These are phyloP conservation scores for Kuraishia piskuri DNA, from an alignment of 805 yeast species.

Conservation along the genomic window DNA sequence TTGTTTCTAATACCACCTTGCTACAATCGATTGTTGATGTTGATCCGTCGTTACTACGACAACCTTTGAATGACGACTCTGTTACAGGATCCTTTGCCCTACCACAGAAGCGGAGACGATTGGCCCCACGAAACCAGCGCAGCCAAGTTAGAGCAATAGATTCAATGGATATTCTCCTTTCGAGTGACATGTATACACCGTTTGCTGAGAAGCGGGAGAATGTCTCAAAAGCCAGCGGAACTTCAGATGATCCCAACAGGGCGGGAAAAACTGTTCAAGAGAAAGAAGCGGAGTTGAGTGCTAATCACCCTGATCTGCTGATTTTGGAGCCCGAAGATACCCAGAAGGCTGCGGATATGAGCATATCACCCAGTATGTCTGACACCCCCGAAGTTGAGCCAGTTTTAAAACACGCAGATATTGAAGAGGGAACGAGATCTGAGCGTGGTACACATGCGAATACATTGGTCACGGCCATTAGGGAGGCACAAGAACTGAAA, in stretches of 20 bases:
- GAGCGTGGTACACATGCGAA: background rate
- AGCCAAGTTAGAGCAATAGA: slow-evolving; percentile 2
- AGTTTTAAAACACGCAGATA: background rate
- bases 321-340: background rate
- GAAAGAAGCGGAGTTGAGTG: background rate
- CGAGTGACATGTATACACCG: background rate
- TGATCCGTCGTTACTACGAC: background rate
- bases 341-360: background rate
- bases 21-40: slow-evolving; percentile 2
- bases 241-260: too few species aligned
- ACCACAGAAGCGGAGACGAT: background rate
- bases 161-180: slow-evolving; percentile 1
- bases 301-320: background rate
- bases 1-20: slow-evolving; percentile 1
- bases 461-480: background rate
- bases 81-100: background rate
- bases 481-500: background rate
- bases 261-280: background rate
- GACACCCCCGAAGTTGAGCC: background rate
- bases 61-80: background rate
- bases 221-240: background rate
- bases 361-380: background rate
- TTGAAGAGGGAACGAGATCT: background rate
- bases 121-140: background rate
- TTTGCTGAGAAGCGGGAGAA: background rate